These are phyloP conservation scores for Pythium dissotocum DNA, from an alignment of 352 stramenopile species.

Conservation along the genomic window DNA sequence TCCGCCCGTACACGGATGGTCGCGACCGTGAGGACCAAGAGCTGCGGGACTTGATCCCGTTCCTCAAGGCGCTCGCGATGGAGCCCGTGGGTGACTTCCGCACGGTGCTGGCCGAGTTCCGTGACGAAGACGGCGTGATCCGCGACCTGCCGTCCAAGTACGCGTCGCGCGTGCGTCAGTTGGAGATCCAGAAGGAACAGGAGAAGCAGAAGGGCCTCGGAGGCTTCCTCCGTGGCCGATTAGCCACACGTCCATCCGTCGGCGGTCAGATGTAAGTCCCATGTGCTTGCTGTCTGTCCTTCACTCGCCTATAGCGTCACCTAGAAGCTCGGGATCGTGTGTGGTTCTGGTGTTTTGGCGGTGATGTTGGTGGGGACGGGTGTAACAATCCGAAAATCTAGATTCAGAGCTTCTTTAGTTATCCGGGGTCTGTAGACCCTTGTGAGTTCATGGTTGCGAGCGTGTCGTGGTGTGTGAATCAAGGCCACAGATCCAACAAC, in stretches of 20 bases:
- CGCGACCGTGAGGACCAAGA: constrained; percentile 79
- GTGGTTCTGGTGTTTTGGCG: background rate
- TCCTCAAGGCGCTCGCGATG: constrained; percentile 79
- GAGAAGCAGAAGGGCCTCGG: constrained; percentile 82
- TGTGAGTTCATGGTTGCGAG: background rate
- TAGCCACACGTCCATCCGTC: constrained; percentile 57
- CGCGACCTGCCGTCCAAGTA: constrained; percentile 81
- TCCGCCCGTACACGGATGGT: constrained; percentile 78
- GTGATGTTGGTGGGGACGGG: background rate
- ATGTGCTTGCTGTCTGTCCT: background rate
- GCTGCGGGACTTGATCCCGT: constrained; percentile 82
- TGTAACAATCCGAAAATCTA: constrained; percentile 19
- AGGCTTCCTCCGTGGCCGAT: constrained; percentile 75
- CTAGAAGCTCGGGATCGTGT: background rate
- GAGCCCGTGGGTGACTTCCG: constrained; percentile 79
- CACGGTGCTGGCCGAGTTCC: constrained; percentile 74
- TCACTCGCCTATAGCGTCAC: background rate
- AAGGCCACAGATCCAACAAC: background rate
- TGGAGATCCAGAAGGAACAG: constrained; percentile 84
- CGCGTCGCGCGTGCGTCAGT: constrained; percentile 64
- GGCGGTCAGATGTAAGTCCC: constrained; percentile 26
- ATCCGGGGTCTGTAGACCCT: constrained; percentile 9
- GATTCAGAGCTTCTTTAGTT: constrained; percentile 18
- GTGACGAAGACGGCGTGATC: constrained; percentile 79
- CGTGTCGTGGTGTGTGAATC: background rate